Evolutionary conservation across 2,329 filamentous ascomycete species (phyloP).

Genomic region (Nectriaceae sp.): DNA sequence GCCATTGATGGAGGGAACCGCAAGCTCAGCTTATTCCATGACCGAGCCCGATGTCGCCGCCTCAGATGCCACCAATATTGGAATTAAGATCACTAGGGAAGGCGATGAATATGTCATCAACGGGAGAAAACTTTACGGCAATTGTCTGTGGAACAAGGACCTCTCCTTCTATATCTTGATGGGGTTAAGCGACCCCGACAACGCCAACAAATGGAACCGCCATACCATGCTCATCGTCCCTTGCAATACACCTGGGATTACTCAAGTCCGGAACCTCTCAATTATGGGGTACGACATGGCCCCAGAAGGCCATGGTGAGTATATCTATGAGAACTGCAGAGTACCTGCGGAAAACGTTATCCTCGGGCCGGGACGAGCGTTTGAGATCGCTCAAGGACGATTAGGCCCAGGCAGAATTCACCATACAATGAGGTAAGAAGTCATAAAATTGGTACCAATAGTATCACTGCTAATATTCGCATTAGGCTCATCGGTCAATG

Average conservation of each 20-base stretch:
- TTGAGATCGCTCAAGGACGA: neutral
- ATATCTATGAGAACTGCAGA: constrained; percentile 81
- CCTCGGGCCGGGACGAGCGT: neutral
- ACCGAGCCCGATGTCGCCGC: constrained; percentile 82
- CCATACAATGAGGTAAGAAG: neutral
- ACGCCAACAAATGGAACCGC: constrained; percentile 76
- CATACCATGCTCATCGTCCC: constrained; percentile 90
- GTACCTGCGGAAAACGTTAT: constrained; percentile 78
- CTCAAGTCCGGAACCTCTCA: constrained; percentile 80
- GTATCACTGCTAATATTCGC: neutral
- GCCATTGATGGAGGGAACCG: constrained; percentile 77
- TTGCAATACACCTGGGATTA: constrained; percentile 74
- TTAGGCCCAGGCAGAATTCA: neutral
- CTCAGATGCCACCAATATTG: constrained; percentile 84
- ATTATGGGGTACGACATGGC: constrained; percentile 94
- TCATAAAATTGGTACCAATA: neutral
- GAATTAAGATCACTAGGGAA: constrained; percentile 74
- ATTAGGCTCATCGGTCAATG: neutral
- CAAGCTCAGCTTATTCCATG: constrained; percentile 84
- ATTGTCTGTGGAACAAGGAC: constrained; percentile 82
- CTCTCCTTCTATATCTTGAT: constrained; percentile 91
- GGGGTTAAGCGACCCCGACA: constrained; percentile 77
- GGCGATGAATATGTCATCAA: constrained; percentile 86
- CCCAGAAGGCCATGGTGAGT: constrained; percentile 89
- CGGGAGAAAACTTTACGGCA: constrained; percentile 95